phyloP scores from a whole-genome alignment of 169 alveolate genomes.

The Perkinsus marinus region DNA sequence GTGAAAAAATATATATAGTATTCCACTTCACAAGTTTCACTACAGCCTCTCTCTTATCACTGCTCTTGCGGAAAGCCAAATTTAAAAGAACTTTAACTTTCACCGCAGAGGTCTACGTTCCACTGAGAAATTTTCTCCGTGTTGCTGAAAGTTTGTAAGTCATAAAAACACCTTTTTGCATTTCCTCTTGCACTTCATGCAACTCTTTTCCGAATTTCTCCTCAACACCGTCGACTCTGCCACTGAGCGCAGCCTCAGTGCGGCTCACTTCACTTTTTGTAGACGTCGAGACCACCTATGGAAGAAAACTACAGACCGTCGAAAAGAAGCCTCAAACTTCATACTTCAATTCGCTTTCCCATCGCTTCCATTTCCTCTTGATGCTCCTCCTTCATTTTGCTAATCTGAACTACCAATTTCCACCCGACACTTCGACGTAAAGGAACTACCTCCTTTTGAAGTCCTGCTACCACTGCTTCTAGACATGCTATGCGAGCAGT shows the following conservation, averaged over 20 bases:
- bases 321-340: too few species aligned
- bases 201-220: not conserved
- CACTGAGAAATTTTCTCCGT: too few species aligned
- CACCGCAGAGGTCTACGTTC: too few species aligned
- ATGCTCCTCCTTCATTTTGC: not conserved
- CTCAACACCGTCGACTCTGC: not conserved
- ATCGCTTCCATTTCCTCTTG: not conserved
- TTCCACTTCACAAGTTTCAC: too few species aligned
- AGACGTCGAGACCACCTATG: not conserved
- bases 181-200: not conserved
- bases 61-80: too few species aligned
- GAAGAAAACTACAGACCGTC: not conserved
- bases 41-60: too few species aligned
- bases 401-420: not conserved
- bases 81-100: too few species aligned
- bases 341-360: too few species aligned
- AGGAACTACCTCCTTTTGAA: not conserved
- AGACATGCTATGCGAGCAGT: not conserved
- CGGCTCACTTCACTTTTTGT: not conserved
- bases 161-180: not conserved
- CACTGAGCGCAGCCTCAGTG: not conserved
- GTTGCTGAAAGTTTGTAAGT: too few species aligned
- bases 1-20: too few species aligned
- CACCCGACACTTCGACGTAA: not conserved
- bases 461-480: not conserved